These are phyloP conservation scores for Drechmeria coniospora DNA, from an alignment of 2,329 filamentous ascomycete genomes.

Conservation along the genomic window DNA sequence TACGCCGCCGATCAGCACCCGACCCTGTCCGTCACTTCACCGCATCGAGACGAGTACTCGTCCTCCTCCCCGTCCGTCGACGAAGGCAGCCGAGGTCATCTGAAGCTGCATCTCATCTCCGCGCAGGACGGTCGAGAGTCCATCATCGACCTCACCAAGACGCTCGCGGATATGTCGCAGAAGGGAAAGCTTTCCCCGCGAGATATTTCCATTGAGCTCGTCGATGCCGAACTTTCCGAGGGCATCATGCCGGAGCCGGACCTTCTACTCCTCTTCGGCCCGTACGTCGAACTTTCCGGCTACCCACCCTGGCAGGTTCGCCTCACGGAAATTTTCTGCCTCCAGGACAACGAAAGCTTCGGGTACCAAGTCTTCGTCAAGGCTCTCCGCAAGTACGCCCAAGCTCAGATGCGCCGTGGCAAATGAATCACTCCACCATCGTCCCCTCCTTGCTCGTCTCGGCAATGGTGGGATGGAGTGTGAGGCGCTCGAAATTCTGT, in stretches of 20 bases:
- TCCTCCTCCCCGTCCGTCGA: slow-evolving; percentile 12
- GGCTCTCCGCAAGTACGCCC: slow-evolving; percentile 69
- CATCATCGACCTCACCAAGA: slow-evolving; percentile 88
- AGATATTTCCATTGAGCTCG: slow-evolving; percentile 73
- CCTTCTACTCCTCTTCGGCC: slow-evolving; percentile 73
- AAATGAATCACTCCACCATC: slow-evolving; percentile 23
- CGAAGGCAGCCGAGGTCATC: slow-evolving; percentile 21
- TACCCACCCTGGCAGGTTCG: slow-evolving; percentile 96
- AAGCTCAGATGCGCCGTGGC: slow-evolving; percentile 78
- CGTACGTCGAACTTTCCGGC: slow-evolving; percentile 68
- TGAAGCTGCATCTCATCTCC: slow-evolving; percentile 64
- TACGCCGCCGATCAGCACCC: slow-evolving; percentile 75
- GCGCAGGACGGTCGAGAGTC: slow-evolving; percentile 83
- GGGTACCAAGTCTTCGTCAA: slow-evolving; percentile 89
- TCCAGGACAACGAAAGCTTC: slow-evolving; percentile 64
- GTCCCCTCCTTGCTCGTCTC: neutral
- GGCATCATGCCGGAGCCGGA: slow-evolving; percentile 80
- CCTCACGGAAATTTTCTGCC: slow-evolving; percentile 81
- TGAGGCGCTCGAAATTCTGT: slow-evolving; percentile 2
- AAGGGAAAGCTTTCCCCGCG: slow-evolving; percentile 63
- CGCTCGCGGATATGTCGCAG: slow-evolving; percentile 88
- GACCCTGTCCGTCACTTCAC: slow-evolving; percentile 41
- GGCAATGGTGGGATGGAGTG: neutral
- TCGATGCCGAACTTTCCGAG: slow-evolving; percentile 74
- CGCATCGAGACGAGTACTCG: slow-evolving; percentile 24